These are phyloP conservation scores for Wallemia mellicola DNA, from an alignment of 1,284 basidiomycete species.

Conservation along the genomic window DNA sequence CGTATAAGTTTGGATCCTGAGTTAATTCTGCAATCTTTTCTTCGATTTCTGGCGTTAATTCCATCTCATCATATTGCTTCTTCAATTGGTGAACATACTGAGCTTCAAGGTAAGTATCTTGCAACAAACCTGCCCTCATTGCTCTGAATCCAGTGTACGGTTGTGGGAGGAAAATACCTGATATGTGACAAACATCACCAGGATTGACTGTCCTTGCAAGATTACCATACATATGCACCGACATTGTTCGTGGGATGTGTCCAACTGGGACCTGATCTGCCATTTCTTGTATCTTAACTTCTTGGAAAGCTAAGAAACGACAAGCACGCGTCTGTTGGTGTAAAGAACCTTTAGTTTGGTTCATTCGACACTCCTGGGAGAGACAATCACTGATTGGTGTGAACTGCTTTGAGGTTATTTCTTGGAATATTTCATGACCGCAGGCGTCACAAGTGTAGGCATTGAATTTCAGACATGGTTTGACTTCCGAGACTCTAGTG, in stretches of 20 bases:
- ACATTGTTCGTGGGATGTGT: slow-evolving; percentile 96
- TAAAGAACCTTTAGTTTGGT: slow-evolving; percentile 62
- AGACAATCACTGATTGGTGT: slow-evolving; percentile 66
- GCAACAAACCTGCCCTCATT: slow-evolving; percentile 72
- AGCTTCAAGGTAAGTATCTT: slow-evolving; percentile 84
- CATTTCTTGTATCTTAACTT: slow-evolving; percentile 98
- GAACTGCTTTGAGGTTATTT: slow-evolving; percentile 78
- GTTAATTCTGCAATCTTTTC: slow-evolving; percentile 38
- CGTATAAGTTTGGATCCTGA: slow-evolving; percentile 49
- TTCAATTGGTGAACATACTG: slow-evolving; percentile 81
- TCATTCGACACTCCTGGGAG: slow-evolving; percentile 50
- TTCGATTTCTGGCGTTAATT: slow-evolving; percentile 58
- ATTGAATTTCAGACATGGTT: slow-evolving; percentile 84
- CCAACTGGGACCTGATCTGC: slow-evolving; percentile 98
- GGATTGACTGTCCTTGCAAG: slow-evolving; percentile 77
- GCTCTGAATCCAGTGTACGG: slow-evolving; percentile 69
- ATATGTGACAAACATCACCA: slow-evolving; percentile 78
- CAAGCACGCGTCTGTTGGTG: slow-evolving; percentile 95
- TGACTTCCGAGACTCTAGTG: slow-evolving; percentile 93
- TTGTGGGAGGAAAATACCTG: slow-evolving; percentile 64
- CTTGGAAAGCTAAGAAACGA: slow-evolving; percentile 93
- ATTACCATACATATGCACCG: slow-evolving; percentile 66
- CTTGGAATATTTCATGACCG: slow-evolving; percentile 94
- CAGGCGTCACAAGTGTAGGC: slow-evolving; percentile 97
- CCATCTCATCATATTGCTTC: slow-evolving; percentile 89